Conservation (phyloP, 2,329 filamentous ascomycete genomes). For the Arthrinium phaeospermum region DNA sequence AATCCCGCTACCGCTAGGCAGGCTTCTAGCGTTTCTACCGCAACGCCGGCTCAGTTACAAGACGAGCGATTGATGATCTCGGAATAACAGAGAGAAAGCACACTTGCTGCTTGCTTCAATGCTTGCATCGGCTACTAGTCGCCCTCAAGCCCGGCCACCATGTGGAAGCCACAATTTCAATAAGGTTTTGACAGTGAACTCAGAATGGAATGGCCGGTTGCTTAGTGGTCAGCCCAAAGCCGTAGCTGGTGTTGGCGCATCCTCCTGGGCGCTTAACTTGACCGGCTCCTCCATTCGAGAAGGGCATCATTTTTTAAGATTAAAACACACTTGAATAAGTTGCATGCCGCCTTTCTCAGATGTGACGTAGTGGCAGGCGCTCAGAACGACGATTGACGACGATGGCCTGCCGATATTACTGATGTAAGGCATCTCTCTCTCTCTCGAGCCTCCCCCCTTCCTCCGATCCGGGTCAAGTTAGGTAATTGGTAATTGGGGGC, state of each 20-base stretch:
- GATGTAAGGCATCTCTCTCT: background rate
- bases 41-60: conserved; percentile 18
- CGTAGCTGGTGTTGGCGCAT: background rate
- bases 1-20: conserved; percentile 12
- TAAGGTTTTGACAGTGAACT: conserved; percentile 20
- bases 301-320: background rate
- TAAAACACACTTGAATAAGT: conserved; percentile 8
- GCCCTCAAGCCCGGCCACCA: conserved; percentile 15
- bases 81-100: background rate
- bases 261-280: conserved; percentile 1
- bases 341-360: background rate
- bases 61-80: background rate
- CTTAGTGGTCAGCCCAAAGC: background rate
- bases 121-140: background rate
- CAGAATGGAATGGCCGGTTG: background rate
- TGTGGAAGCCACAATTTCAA: conserved; percentile 24
- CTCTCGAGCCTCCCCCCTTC: no score
- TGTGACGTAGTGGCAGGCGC: background rate
- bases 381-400: background rate
- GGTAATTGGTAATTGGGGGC: background rate
- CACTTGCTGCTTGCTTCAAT: no score
- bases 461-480: background rate
- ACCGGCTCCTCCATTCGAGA: background rate
- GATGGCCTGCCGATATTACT: background rate
- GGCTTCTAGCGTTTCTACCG: conserved; percentile 24